Conservation (phyloP, 176 grass and related monocot species). For the maize (Zea mays) region DNA sequence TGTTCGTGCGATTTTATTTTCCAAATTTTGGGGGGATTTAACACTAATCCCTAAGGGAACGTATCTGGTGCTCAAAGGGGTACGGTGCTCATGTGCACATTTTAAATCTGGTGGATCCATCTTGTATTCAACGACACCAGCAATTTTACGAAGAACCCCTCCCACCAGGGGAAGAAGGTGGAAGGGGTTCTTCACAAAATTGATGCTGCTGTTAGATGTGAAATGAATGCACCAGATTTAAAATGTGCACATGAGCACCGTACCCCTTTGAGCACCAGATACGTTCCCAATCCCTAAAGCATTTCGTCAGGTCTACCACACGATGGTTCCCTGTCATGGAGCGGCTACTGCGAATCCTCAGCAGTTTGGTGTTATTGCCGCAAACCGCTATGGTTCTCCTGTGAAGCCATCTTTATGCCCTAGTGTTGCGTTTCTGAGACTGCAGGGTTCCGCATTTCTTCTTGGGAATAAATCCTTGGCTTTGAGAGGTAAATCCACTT, state of each 20-base stretch:
- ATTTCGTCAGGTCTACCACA: slow-evolving; percentile 1
- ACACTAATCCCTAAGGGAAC: slow-evolving; percentile 20
- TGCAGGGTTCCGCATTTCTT: slow-evolving; percentile 26
- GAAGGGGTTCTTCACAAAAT: no score
- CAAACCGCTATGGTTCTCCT: slow-evolving; percentile 12
- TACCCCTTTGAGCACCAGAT: no score
- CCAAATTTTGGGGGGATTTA: background rate
- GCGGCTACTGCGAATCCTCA: slow-evolving; percentile 34
- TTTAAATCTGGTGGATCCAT: no score
- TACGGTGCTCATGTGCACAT: no score
- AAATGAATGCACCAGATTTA: no score
- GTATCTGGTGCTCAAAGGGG: no score
- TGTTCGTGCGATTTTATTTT: background rate
- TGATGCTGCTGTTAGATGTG: no score
- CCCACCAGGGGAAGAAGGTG: no score
- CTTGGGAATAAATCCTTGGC: slow-evolving; percentile 15
- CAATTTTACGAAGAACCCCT: no score
- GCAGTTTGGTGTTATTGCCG: slow-evolving; percentile 7
- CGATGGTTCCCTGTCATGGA: slow-evolving; percentile 22
- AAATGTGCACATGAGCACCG: no score
- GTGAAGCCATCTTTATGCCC: background rate
- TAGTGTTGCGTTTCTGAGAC: slow-evolving; percentile 28
- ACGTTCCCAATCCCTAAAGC: slow-evolving; percentile 10
- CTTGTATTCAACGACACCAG: no score
- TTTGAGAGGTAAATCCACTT: slow-evolving; percentile 39